These are phyloP conservation scores for Xylariaceae sp. DNA, from an alignment of 2,329 filamentous ascomycete species.

Conservation along the genomic window DNA sequence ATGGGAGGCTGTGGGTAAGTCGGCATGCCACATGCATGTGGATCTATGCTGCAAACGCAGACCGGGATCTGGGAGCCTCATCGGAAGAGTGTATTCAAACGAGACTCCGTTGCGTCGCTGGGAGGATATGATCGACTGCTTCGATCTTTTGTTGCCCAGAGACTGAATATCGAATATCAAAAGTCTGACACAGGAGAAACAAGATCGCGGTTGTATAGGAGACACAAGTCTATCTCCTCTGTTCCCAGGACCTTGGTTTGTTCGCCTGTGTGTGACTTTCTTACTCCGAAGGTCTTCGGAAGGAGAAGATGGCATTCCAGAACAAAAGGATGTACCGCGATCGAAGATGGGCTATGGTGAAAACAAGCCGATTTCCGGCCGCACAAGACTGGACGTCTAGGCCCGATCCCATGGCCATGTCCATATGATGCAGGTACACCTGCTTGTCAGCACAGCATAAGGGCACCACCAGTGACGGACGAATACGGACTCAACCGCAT, in stretches of 20 bases:
- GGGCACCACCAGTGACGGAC: no score
- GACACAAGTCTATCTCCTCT: not conserved
- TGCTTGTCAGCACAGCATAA: not conserved
- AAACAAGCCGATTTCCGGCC: slow-evolving; percentile 22
- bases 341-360: slow-evolving; percentile 9
- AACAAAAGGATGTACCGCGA: slow-evolving; percentile 11
- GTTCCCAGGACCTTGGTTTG: not conserved
- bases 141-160: not conserved
- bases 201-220: not conserved
- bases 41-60: slow-evolving; percentile 26
- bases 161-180: not conserved
- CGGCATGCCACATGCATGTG: slow-evolving; percentile 26
- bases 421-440: not conserved
- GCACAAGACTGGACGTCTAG: slow-evolving; percentile 13
- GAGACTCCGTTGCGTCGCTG: slow-evolving; percentile 8
- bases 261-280: not conserved
- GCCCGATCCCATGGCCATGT: not conserved
- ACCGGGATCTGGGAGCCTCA: slow-evolving; percentile 16
- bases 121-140: not conserved
- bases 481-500: no score
- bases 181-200: not conserved
- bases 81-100: slow-evolving; percentile 16
- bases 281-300: not conserved
- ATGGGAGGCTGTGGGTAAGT: slow-evolving; percentile 17
- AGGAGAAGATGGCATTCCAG: slow-evolving; percentile 4